Percentiles rank a stretch among this genome's conserved stretches.
These are phyloP conservation scores for Pseudognaphalium luteoalbum DNA, from an alignment of 129 eudicot genomes.

Conservation along the genomic window DNA sequence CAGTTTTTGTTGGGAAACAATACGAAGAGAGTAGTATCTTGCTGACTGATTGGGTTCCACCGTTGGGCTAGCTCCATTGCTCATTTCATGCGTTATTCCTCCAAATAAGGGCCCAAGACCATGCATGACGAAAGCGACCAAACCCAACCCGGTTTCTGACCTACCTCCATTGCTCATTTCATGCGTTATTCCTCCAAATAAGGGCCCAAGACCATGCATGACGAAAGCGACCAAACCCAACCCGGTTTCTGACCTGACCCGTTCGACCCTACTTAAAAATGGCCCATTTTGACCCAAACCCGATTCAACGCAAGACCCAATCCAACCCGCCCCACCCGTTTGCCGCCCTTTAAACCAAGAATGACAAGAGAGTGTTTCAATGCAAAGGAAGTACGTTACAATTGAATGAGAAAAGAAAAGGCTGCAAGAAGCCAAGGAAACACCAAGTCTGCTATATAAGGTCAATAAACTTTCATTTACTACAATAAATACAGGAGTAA, in stretches of 20 bases:
- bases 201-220: not conserved
- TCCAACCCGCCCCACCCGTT: no score
- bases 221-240: not conserved
- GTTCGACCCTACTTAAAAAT: not conserved
- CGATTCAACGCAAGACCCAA: not conserved
- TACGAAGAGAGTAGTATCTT: no score
- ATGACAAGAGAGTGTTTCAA: not conserved
- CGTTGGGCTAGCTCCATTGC: not conserved
- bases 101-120: not conserved
- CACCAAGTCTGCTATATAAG: not conserved
- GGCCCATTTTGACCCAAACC: not conserved
- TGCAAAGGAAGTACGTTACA: not conserved
- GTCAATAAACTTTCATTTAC: not conserved
- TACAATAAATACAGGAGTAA: not conserved
- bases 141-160: not conserved
- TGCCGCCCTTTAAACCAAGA: not conserved
- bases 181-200: not conserved
- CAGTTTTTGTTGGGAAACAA: no score
- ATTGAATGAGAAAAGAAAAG: not conserved
- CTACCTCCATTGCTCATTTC: not conserved
- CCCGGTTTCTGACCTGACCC: not conserved
- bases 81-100: not conserved
- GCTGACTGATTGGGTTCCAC: not conserved
- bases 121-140: not conserved
- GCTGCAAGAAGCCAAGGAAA: not conserved